These are phyloP conservation scores for Clausena lansium DNA, from an alignment of 345 rosid genomes.

Conservation along the genomic window DNA sequence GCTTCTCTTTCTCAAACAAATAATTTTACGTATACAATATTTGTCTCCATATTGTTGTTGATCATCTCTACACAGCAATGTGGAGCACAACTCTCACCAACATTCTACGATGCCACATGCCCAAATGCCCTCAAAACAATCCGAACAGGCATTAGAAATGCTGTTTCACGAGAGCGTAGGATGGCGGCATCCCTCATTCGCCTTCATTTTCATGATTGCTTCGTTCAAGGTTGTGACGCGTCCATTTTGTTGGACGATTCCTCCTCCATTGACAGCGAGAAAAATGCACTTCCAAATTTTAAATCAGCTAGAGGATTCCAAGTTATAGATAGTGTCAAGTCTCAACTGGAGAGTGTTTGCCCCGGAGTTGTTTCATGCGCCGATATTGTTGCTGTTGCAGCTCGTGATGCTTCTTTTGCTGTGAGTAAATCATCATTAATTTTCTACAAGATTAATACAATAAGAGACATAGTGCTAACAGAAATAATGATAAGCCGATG, in stretches of 20 bases:
- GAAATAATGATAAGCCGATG: constrained; percentile 21
- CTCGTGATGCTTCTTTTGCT: constrained; percentile 46
- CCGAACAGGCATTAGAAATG: constrained; percentile 29
- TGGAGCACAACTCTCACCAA: constrained; percentile 36
- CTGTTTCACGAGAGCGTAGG: too few relatives aligned
- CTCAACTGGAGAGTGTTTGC: constrained; percentile 34
- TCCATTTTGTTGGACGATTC: constrained; percentile 43
- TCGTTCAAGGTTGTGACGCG: constrained; percentile 62
- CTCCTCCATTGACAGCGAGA: constrained; percentile 28
- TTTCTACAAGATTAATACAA: too few relatives aligned
- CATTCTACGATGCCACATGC: constrained; percentile 29
- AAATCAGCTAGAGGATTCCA: constrained; percentile 23
- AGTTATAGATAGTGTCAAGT: constrained; percentile 26
- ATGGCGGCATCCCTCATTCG: too few relatives aligned
- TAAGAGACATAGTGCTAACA: constrained; percentile 2
- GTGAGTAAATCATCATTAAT: not conserved
- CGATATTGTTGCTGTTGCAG: constrained; percentile 58
- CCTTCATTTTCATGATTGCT: too few relatives aligned
- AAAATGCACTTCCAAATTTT: constrained; percentile 11
- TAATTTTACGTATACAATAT: too few relatives aligned
- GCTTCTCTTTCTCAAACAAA: too few relatives aligned
- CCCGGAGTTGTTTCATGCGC: constrained; percentile 70
- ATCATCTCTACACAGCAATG: too few relatives aligned
- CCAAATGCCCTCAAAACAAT: constrained; percentile 35
- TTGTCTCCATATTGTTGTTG: too few relatives aligned